Conservation (phyloP, 495 filamentous ascomycete species). For the Penicillium diatomitis region DNA sequence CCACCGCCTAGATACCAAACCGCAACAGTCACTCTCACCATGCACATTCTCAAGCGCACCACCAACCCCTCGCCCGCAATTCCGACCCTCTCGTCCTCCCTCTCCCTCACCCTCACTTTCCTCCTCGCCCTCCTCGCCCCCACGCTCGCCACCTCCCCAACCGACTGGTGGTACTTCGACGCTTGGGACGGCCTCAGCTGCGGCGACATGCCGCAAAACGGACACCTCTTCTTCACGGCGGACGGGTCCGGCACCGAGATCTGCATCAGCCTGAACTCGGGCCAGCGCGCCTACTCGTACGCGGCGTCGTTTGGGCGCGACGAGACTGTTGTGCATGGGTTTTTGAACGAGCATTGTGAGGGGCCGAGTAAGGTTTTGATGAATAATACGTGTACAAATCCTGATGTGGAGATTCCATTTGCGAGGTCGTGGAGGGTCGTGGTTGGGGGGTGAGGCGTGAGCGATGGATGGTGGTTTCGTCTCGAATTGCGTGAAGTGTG, state of each 20-base stretch:
- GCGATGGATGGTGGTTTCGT: not conserved
- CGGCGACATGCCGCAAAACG: slow-evolving; percentile 3
- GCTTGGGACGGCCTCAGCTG: slow-evolving; percentile 7
- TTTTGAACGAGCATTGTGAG: slow-evolving; percentile 3
- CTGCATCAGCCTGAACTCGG: not conserved
- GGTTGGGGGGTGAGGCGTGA: not conserved
- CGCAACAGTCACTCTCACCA: not conserved
- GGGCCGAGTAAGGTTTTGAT: not conserved
- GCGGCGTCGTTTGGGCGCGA: not conserved
- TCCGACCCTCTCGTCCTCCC: too few species aligned
- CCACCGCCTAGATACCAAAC: too few species aligned
- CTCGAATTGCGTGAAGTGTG: too few species aligned
- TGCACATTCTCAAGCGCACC: too few species aligned
- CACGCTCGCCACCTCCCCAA: not conserved
- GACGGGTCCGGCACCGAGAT: not conserved
- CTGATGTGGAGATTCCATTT: not conserved
- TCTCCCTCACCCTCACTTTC: not conserved
- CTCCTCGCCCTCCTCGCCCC: not conserved
- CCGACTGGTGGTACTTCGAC: slow-evolving; percentile 4
- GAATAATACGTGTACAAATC: slow-evolving; percentile 5
- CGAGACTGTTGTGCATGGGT: not conserved
- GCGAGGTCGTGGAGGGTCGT: not conserved
- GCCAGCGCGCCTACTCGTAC: not conserved
- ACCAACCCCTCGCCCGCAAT: too few species aligned
- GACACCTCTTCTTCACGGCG: not conserved